A percentile compares a stretch with the other conserved stretches of the same genome.
These are phyloP conservation scores for Flueggea neowawraea DNA, from an alignment of 441 rosid genomes.

Conservation along the genomic window DNA sequence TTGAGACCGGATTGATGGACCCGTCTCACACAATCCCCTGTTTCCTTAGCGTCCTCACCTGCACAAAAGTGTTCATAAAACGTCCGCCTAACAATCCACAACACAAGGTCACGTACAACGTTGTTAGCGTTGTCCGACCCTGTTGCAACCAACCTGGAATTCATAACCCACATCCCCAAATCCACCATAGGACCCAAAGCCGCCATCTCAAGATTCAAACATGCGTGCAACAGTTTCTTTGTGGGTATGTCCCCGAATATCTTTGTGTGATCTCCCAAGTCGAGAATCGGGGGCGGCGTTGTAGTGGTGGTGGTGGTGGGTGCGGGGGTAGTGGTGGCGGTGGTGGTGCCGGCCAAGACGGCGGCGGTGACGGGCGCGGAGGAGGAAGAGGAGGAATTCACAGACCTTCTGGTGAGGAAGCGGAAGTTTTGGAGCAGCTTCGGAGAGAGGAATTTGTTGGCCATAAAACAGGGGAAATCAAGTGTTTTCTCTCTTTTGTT, in stretches of 20 bases:
- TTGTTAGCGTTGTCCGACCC: neutral
- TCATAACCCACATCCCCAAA: slow-evolving; percentile 69
- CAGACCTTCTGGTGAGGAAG: slow-evolving; percentile 10
- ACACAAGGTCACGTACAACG: slow-evolving; percentile 32
- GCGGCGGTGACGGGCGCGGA: slow-evolving; percentile 40
- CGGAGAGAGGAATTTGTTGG: slow-evolving; percentile 39
- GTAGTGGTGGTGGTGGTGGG: neutral
- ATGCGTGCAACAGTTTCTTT: slow-evolving; percentile 48
- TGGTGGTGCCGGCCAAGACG: slow-evolving; percentile 10
- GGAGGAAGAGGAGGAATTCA: slow-evolving; percentile 35
- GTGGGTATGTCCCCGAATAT: slow-evolving; percentile 49
- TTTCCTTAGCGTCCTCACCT: slow-evolving; percentile 50
- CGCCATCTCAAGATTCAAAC: slow-evolving; percentile 47
- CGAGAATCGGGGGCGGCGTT: slow-evolving; percentile 21
- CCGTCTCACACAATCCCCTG: slow-evolving; percentile 28
- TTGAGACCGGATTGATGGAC: slow-evolving; percentile 54
- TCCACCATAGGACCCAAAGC: slow-evolving; percentile 61
- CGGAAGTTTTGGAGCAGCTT: slow-evolving; percentile 26
- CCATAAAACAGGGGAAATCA: slow-evolving; percentile 24
- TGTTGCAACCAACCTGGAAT: slow-evolving; percentile 47
- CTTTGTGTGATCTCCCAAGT: slow-evolving; percentile 42
- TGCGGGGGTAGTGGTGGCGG: slow-evolving; percentile 3
- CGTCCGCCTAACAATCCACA: slow-evolving; percentile 35
- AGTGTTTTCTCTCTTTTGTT: no score
- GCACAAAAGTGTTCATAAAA: slow-evolving; percentile 83